Base-by-base conservation (phyloP, 1,139 yeast genomes). In the Torulaspora pretoriensis region DNA sequence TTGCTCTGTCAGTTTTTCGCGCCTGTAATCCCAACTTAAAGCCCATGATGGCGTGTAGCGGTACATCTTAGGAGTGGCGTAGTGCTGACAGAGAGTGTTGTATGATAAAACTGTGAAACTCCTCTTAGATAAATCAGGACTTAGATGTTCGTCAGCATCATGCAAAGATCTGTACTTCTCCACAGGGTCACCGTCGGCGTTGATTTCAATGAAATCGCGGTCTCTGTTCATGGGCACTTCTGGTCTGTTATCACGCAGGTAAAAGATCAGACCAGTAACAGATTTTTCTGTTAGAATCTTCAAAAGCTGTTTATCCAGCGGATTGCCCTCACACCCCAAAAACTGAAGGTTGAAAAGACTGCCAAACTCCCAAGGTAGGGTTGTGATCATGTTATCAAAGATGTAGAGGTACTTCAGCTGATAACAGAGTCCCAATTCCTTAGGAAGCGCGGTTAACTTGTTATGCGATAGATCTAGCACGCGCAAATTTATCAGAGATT, bases 41-140 rank as follows among this genome's bases (percentile, higher is more conserved):
- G 97, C 98, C 98, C 98, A 92, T 1, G 95, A 81, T 25, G 97
- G 97, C 2, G 97, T 89, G 63, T 87, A 92, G 58, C 86, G 90
- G 65, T 87, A 94, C 84, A 90, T 76, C 64, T 81, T 85, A 16
- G 94, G 77, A 8, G 97, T 89, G 3, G 97, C 97, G 70, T 90
- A 90, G 64, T 85, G 95, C 63, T 92, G 97, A 67, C 98, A 92
- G 61, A 92, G 73, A 2, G 95, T 87, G 65, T 92, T 92, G 71
- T 89, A 92, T 38, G 90, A 81, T 75, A 88, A 74, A 44, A 90
- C 71, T 0, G 96, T 85, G 64, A 92, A 89, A 12, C 74, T 68
- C 57, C 49, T 67, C 64, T 51, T 67, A 43, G 49, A 40, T 14
- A 62, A 43, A 22, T 64, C 68, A 12, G 60, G 56, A 29, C 50